Percentiles rank a stretch among this genome's conserved stretches.
These are phyloP conservation scores for Escovopsis sp. DNA, from an alignment of 2,329 filamentous ascomycete species.

Conservation along the genomic window DNA sequence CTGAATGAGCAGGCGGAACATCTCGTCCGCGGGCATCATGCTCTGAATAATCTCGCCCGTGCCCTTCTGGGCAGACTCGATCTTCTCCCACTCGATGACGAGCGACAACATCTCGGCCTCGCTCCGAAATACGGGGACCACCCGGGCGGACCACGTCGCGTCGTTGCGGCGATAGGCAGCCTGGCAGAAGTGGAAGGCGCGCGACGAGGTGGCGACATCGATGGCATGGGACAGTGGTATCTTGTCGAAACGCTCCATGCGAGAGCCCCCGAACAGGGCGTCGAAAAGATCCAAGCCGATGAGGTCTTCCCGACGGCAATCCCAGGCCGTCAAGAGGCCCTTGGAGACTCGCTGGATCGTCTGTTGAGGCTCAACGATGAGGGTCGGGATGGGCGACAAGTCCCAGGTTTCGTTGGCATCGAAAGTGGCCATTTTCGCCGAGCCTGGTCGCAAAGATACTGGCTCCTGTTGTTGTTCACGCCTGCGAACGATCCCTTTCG, in stretches of 20 bases:
- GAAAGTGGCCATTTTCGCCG: background rate
- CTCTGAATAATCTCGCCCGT: slow-evolving; percentile 11
- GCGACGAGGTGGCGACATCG: slow-evolving; percentile 14
- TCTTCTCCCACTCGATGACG: slow-evolving; percentile 17
- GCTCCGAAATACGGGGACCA: slow-evolving; percentile 16
- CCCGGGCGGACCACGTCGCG: slow-evolving; percentile 15
- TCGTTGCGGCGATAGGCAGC: slow-evolving; percentile 6
- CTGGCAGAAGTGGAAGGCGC: slow-evolving; percentile 11
- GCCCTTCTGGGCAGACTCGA: slow-evolving; percentile 2
- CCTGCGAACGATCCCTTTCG: no score
- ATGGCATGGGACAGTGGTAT: slow-evolving; percentile 13
- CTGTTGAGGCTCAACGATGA: slow-evolving; percentile 16
- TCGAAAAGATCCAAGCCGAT: slow-evolving; percentile 14
- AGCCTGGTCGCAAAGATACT: no score
- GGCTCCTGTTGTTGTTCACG: no score
- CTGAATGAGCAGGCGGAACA: slow-evolving; percentile 45
- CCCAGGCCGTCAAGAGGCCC: slow-evolving; percentile 15
- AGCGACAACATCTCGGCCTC: slow-evolving; percentile 14
- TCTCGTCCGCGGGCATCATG: slow-evolving; percentile 30
- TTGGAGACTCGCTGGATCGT: slow-evolving; percentile 15
- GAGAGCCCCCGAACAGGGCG: slow-evolving; percentile 13
- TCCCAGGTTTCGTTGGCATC: slow-evolving; percentile 1
- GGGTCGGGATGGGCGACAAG: slow-evolving; percentile 14
- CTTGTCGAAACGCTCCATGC: slow-evolving; percentile 12
- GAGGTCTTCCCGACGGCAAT: slow-evolving; percentile 10